Percentiles rank a stretch among this genome's conserved stretches.
Evolutionary conservation across 805 yeast species (phyloP).

Genomic region (Schizosaccharomyces osmophilus): DNA sequence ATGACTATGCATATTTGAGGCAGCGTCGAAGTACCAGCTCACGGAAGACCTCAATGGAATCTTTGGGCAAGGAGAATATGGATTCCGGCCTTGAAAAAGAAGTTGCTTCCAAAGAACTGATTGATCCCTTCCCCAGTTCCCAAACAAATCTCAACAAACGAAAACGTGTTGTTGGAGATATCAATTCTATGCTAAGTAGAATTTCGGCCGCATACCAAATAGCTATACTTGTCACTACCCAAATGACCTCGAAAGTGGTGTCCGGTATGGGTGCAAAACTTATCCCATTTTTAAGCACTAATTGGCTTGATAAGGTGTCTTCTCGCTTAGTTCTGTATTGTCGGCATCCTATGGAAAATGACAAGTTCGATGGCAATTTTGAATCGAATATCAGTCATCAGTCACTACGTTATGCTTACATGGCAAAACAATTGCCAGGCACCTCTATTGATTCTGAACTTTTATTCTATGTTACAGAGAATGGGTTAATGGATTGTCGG

Average conservation of each 20-base stretch:
- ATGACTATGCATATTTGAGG: not conserved
- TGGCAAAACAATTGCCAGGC: not conserved
- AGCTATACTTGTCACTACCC: not conserved
- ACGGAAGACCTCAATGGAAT: not conserved
- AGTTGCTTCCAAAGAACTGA: no score
- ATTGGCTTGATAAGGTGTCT: not conserved
- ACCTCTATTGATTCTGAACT: not conserved
- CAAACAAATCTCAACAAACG: not conserved
- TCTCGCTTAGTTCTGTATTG: not conserved
- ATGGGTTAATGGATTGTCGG: not conserved
- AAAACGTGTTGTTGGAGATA: not conserved
- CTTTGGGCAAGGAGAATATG: not conserved
- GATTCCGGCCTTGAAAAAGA: no score
- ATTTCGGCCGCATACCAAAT: not conserved
- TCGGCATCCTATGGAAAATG: not conserved
- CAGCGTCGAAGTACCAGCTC: not conserved
- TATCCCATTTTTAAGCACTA: not conserved
- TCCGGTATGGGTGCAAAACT: not conserved
- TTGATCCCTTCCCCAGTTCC: no score
- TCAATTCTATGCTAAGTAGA: not conserved
- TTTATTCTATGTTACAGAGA: not conserved
- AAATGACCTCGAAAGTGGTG: not conserved
- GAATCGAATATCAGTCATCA: not conserved
- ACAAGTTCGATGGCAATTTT: not conserved
- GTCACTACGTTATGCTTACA: not conserved